Evolutionary conservation across 2,329 filamentous ascomycete genomes (phyloP), one percentile per base, ranked within the genome.

Genomic region (Meredithiella fracta): DNA sequence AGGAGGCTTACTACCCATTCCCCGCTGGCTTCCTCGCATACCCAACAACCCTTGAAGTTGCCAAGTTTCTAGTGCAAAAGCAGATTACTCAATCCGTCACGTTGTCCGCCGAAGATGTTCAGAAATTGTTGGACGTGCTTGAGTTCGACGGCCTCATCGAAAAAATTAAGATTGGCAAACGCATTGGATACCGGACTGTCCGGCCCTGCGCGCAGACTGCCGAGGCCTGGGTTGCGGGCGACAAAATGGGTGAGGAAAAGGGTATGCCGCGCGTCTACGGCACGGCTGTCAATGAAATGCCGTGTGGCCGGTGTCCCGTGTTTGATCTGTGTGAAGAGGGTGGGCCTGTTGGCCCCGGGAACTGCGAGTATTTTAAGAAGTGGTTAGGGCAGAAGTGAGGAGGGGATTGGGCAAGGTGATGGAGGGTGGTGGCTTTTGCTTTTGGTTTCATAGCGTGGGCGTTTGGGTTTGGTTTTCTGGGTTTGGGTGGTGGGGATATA

Each of bases 281-380:
- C 61, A 94, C 90, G 62, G 86, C 86, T 2, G 80, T 91, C 61
- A 94, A 86, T 1, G 89, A 96, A 67, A 83, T 85, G 1, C 92
- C 92, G 1, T 98, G 92, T 67, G 90, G 91, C 1, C 77, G 81
- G 56, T 98, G 92, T 67, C 92, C 92, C 0, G 91, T 96, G 1
- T 95, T 95, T 66, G 85, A 92, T 58, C 75, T 97, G 1, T 98
- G 92, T 66, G 85, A 87, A 61, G 87, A 94, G 59, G 89, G 88
- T 5, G 91, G 91, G 0, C 87, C 89, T 0, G 88, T 98, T 22
- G 94, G 84, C 63, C 87, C 91, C 0, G 84, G 81, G 61, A 94
- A 85, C 53, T 98, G 92, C 68, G 84, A 88, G 55, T 98, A 98
- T 66, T 96, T 94, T 65, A 78, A 85, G 60, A 78, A 82, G 54